phyloP scores from a whole-genome alignment of 805 yeast species.

The Suhomyces kilbournensis region DNA sequence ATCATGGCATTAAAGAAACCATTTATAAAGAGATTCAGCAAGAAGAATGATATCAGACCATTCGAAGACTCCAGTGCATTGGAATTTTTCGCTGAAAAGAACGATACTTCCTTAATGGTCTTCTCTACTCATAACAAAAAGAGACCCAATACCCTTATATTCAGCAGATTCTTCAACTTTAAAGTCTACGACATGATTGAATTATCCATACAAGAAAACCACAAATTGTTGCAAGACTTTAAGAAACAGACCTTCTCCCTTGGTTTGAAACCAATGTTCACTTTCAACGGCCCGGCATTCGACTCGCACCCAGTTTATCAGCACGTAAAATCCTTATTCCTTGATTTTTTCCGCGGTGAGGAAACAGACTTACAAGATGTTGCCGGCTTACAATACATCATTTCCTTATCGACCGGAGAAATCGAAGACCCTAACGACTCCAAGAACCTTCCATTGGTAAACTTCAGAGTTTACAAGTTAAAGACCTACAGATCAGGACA shows the following conservation, averaged over 20 bases:
- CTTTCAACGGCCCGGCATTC: constrained; percentile 88
- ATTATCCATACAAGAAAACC: constrained; percentile 63
- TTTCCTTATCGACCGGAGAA: constrained; percentile 72
- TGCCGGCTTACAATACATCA: constrained; percentile 90
- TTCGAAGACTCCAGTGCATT: constrained; percentile 84
- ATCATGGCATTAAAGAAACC: constrained; percentile 90
- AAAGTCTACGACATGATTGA: constrained; percentile 94
- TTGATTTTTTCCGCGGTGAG: constrained; percentile 89
- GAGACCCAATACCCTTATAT: constrained; percentile 87
- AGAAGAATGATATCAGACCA: constrained; percentile 86
- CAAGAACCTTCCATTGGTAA: constrained; percentile 68
- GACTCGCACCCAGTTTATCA: constrained; percentile 83
- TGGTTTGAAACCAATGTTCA: constrained; percentile 92
- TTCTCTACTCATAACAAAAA: constrained; percentile 80
- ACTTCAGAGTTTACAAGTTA: constrained; percentile 87
- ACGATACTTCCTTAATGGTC: constrained; percentile 83
- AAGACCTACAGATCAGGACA: constrained; percentile 81
- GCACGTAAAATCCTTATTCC: constrained; percentile 81
- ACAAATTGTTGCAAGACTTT: constrained; percentile 75
- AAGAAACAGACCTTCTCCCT: constrained; percentile 74
- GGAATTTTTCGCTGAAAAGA: constrained; percentile 93
- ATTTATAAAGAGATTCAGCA: constrained; percentile 76
- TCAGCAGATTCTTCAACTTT: constrained; percentile 84
- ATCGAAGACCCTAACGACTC: constrained; percentile 73
- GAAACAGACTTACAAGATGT: constrained; percentile 82